These are phyloP conservation scores for Epichloe gansuensis DNA, from an alignment of 2,329 filamentous ascomycete species.

Conservation along the genomic window DNA sequence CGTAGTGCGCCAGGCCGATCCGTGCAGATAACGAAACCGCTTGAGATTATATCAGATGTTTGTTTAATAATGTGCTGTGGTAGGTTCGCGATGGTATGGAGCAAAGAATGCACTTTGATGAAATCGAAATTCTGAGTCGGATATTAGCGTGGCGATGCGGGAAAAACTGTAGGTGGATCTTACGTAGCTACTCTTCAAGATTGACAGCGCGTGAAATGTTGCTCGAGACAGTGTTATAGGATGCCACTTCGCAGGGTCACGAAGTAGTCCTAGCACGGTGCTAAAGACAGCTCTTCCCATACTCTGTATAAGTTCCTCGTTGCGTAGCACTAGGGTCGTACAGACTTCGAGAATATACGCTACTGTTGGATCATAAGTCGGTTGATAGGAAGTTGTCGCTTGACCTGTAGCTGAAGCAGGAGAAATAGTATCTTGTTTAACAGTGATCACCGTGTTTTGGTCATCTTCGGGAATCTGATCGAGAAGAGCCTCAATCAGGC, in stretches of 20 bases:
- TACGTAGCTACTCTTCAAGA: conserved; percentile 78
- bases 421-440: conserved; percentile 73
- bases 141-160: conserved; percentile 11
- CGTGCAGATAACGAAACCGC: conserved; percentile 71
- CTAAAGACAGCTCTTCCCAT: conserved; percentile 73
- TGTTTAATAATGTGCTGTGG: conserved; percentile 65
- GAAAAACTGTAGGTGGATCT: conserved; percentile 21
- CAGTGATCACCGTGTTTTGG: conserved; percentile 65
- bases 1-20: conserved; percentile 64
- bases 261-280: conserved; percentile 66
- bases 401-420: conserved; percentile 46
- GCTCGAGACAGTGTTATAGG: conserved; percentile 72
- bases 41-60: conserved; percentile 62
- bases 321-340: conserved; percentile 67
- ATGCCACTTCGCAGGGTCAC: conserved; percentile 69
- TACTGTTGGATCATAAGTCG: conserved; percentile 71
- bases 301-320: conserved; percentile 56
- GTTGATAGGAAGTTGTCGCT: conserved; percentile 21
- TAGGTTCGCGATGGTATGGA: conserved; percentile 85
- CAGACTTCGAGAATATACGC: conserved; percentile 88
- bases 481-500: conserved; percentile 56
- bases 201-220: conserved; percentile 72
- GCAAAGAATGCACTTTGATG: conserved; percentile 78
- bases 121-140: conserved; percentile 65
- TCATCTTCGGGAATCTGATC: conserved; percentile 77